Evolutionary conservation across 768 basidiomycete species (phyloP).

Genomic region (Trametes cinnabarina): DNA sequence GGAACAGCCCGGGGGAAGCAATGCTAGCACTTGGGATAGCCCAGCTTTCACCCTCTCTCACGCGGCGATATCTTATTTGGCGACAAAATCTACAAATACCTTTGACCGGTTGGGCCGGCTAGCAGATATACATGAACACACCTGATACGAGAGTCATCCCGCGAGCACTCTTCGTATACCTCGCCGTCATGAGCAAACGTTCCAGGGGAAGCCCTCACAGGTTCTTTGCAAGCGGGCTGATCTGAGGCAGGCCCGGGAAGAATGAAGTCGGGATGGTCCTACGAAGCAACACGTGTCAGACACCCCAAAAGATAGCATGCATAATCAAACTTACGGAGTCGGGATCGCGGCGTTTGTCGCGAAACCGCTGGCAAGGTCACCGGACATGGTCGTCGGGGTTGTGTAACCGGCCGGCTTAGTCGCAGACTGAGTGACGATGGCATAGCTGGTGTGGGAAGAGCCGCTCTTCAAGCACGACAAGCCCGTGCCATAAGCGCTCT

Average conservation of each 20-base stretch:
- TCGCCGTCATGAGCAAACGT: no score
- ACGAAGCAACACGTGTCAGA: neutral
- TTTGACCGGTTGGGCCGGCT: no score
- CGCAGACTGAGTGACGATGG: constrained; percentile 22
- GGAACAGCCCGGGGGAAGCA: no score
- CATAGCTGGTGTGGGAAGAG: constrained; percentile 23
- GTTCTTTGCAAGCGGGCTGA: constrained; percentile 26
- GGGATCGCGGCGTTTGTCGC: constrained; percentile 26
- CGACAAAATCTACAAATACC: no score
- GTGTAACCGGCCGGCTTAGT: constrained; percentile 29
- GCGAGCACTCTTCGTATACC: no score
- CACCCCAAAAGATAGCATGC: neutral
- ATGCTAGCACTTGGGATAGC: no score
- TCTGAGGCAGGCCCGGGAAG: constrained; percentile 27
- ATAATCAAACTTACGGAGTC: constrained; percentile 23
- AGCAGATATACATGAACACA: no score
- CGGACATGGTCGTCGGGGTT: constrained; percentile 28
- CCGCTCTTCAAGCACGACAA: constrained; percentile 25
- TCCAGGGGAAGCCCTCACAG: neutral
- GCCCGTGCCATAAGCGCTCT: constrained; percentile 31
- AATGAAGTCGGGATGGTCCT: constrained; percentile 29
- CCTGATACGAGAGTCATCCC: no score
- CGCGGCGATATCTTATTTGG: no score
- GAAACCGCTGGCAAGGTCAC: constrained; percentile 26
- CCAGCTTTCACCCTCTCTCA: no score